Base-by-base conservation (phyloP, 108 stramenopile genomes). In the Fragilariopsis cylindrus region DNA sequence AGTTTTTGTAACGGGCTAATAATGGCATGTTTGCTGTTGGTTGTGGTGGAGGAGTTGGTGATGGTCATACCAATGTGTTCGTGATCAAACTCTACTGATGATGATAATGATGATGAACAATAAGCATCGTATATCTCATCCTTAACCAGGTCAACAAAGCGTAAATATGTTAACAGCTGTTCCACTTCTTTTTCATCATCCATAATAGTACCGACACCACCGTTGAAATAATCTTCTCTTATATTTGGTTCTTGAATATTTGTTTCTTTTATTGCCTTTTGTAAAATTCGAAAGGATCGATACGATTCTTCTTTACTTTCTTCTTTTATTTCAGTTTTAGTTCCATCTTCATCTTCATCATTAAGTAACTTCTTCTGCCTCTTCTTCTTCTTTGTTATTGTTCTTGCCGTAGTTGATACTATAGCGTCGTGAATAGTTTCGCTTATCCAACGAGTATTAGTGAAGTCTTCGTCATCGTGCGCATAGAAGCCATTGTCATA, bases 141-240 rank as follows among this genome's bases (percentile, higher is more conserved):
- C 39, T 7, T 41, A 5, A 2, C 44, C 62, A 63, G 1, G 3
- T 63, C 43, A 42, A 63, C 46, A 9, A 63, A 45, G 39, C 43
- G 41, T 8, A 63, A 44, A 40, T 63, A 63, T 3, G 30, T 9
- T 9, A 63, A 40, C 40, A 63, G 39, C 43, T 44, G 40, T 44
- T 63, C 62, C 4, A 63, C 62, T 44, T 63, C 58, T n/a, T 15
- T n/a, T 12, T 63, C 62, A n/a, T 63, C 62, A 42, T 63, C 62
- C 57, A 21, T 6, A 57, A 57, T 16, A 1, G 57, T 15, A 15
- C 7, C 12, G 19, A 7, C 19, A 42, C n/a, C 30, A 11, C 62
- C 62, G 43, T 15, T 40, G n/a, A 63, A 63, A 63, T 45, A 63
- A n/a, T 7, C 9, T n/a, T 63, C 62, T 40, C 62, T 11, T 12